Evolutionary conservation across 345 rosid species (phyloP).

Genomic region (Rhizophora mangle): DNA sequence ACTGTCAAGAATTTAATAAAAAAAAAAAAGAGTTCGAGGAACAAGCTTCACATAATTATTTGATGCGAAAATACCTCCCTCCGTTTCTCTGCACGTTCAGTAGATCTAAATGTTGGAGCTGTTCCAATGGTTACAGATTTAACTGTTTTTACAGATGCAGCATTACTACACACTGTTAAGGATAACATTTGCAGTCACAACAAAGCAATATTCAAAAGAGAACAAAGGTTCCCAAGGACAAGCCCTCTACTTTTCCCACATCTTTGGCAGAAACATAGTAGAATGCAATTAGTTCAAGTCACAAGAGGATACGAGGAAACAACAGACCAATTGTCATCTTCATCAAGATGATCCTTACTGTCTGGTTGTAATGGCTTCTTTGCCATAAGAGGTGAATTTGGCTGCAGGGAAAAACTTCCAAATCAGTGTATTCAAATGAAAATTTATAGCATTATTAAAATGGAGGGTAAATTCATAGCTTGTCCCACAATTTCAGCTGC

Average conservation of each 20-base stretch:
- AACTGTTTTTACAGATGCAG: slow-evolving; percentile 56
- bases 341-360: slow-evolving; percentile 62
- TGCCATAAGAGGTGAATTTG: slow-evolving; percentile 42
- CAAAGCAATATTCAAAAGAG: slow-evolving; percentile 1
- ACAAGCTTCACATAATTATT: neutral
- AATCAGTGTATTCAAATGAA: too few relatives aligned
- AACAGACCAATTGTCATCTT: slow-evolving; percentile 76
- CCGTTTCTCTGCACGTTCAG: slow-evolving; percentile 84
- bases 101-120: slow-evolving; percentile 82
- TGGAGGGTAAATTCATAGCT: too few relatives aligned
- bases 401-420: slow-evolving; percentile 30
- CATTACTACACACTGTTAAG: slow-evolving; percentile 68
- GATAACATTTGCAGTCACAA: slow-evolving; percentile 26
- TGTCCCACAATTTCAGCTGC: too few relatives aligned
- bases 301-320: slow-evolving; percentile 86
- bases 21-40: slow-evolving; percentile 9
- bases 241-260: too few relatives aligned
- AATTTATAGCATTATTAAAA: too few relatives aligned
- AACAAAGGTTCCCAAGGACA: neutral
- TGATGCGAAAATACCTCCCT: slow-evolving; percentile 54
- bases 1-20: too few relatives aligned
- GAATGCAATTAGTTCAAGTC: neutral
- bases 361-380: slow-evolving; percentile 55
- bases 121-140: slow-evolving; percentile 73
- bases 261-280: neutral